phyloP scores from a whole-genome alignment of 75 land plant genomes.

The Gnetum montanum region DNA sequence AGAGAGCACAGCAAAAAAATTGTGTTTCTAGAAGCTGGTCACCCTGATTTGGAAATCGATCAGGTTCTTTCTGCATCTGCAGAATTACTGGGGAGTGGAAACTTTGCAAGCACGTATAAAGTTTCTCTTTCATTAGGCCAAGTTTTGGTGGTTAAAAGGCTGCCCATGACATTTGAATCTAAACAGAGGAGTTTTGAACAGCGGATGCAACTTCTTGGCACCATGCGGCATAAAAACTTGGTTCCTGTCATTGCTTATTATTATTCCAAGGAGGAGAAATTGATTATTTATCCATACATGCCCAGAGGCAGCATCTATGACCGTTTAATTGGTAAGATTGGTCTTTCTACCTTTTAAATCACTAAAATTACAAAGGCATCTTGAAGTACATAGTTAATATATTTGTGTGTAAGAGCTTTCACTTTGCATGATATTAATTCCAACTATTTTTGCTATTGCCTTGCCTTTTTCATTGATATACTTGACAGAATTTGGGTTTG shows the following conservation, averaged over 20 bases:
- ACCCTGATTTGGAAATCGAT: neutral
- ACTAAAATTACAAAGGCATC: no score
- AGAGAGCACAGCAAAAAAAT: no score
- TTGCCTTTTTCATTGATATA: no score
- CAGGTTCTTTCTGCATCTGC: conserved; percentile 31
- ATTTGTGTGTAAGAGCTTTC: no score
- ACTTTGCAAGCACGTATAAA: conserved; percentile 29
- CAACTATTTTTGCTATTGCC: no score
- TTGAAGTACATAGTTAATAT: no score
- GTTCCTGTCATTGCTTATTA: conserved; percentile 31
- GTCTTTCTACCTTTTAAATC: no score
- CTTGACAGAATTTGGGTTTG: no score
- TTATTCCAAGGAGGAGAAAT: conserved; percentile 30
- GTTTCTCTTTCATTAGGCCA: conserved; percentile 16
- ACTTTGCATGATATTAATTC: no score
- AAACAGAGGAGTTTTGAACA: conserved; percentile 18
- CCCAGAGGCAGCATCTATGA: conserved; percentile 40
- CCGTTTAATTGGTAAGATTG: no score
- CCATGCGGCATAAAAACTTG: conserved; percentile 18
- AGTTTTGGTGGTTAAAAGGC: conserved; percentile 30
- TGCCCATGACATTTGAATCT: conserved; percentile 10
- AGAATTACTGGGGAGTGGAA: conserved; percentile 33
- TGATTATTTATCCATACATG: conserved; percentile 30
- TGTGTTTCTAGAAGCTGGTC: no score
- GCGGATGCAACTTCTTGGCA: conserved; percentile 18